These are phyloP conservation scores for Hypoxylon sp. DNA, from an alignment of 2,329 filamentous ascomycete species.

Conservation along the genomic window DNA sequence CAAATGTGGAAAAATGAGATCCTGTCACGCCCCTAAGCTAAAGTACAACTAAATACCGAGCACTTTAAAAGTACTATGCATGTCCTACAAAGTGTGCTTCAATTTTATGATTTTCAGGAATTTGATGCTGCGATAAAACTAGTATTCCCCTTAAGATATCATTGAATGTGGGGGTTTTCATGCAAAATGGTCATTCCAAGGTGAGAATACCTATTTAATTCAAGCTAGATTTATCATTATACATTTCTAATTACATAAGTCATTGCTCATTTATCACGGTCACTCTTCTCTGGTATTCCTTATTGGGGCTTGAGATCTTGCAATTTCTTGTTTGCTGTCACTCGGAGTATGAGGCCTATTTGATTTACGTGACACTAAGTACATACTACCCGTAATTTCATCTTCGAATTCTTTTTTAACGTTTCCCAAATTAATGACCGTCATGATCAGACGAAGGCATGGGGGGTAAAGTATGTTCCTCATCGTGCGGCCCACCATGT, in stretches of 20 bases:
- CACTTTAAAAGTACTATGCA: not conserved
- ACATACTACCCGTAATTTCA: not conserved
- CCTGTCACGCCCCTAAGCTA: not conserved
- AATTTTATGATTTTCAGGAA: not conserved
- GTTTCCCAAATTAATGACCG: not conserved
- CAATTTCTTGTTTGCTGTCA: not conserved
- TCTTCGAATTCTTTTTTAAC: not conserved
- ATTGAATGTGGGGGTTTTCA: too few species aligned
- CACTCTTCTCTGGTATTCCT: not conserved
- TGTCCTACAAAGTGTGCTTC: not conserved
- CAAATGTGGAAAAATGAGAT: not conserved
- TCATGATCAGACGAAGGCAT: not conserved
- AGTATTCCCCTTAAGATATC: not conserved
- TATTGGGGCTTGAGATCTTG: not conserved
- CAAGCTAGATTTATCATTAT: not conserved
- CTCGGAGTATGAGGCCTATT: not conserved
- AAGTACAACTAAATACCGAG: not conserved
- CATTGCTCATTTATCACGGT: not conserved
- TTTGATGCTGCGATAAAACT: not conserved
- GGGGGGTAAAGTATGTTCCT: conserved; percentile 7
- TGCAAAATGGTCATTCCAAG: too few species aligned
- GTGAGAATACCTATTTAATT: too few species aligned
- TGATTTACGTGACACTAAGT: not conserved
- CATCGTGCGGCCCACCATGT: conserved; percentile 1
- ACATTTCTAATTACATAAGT: not conserved